Conservation (phyloP, 257 asterid genomes). For the Solanum rostratum region DNA sequence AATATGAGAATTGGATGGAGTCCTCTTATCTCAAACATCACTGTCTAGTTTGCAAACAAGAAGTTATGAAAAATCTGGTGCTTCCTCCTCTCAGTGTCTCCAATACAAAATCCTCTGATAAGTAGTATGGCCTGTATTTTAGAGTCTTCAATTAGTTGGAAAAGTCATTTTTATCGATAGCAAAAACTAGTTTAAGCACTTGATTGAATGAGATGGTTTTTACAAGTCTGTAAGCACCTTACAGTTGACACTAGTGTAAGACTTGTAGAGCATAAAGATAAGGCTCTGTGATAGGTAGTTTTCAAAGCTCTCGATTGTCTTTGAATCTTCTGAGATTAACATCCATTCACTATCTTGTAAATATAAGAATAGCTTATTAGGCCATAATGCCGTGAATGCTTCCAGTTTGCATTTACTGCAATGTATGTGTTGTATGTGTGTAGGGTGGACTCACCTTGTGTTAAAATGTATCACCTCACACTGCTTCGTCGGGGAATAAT, state of each 20-base stretch:
- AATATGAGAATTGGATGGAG: not conserved
- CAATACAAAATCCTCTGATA: not conserved
- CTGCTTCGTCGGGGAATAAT: too few species aligned
- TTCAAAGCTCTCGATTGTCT: not conserved
- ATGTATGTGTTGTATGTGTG: not conserved
- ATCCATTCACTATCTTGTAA: not conserved
- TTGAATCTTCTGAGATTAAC: not conserved
- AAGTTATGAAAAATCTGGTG: not conserved
- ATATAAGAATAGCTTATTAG: not conserved
- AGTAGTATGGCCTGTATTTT: not conserved
- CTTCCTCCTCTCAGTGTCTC: not conserved
- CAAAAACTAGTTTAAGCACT: not conserved
- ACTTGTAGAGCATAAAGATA: not conserved
- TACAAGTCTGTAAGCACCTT: not conserved
- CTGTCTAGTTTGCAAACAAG: not conserved
- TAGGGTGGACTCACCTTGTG: too few species aligned
- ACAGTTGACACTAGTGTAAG: not conserved
- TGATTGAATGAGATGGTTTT: not conserved
- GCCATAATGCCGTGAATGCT: not conserved
- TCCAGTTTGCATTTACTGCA: not conserved
- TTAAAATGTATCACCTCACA: too few species aligned
- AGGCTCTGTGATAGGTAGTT: not conserved
- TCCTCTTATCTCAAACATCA: not conserved
- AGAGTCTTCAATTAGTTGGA: not conserved
- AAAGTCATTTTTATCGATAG: too few species aligned